These are phyloP conservation scores for Drosera capensis DNA, from an alignment of 148 eudicot genomes.

Conservation along the genomic window DNA sequence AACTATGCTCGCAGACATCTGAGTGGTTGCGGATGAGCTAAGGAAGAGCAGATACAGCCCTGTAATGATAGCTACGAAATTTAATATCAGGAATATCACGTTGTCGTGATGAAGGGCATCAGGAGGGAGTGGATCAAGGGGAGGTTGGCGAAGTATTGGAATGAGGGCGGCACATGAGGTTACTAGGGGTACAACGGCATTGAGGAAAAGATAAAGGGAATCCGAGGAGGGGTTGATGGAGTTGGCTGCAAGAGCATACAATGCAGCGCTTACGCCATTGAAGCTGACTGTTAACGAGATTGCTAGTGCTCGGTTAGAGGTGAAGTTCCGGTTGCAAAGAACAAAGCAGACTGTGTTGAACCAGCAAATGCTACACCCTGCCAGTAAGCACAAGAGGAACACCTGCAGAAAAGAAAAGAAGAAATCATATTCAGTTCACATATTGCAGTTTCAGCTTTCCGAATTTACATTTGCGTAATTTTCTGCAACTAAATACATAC, in stretches of 20 bases:
- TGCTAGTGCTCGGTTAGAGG: conserved; percentile 49
- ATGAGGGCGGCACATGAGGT: conserved; percentile 35
- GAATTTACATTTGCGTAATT: too few relatives aligned
- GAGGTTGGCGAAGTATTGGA: conserved; percentile 60
- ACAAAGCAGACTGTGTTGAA: conserved; percentile 85
- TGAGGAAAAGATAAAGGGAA: conserved; percentile 51
- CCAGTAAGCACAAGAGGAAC: conserved; percentile 56
- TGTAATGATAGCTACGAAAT: conserved; percentile 42
- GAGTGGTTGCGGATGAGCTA: conserved; percentile 16
- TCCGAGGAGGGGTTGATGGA: conserved; percentile 40
- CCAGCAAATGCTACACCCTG: conserved; percentile 92
- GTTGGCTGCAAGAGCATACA: conserved; percentile 57
- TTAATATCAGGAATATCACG: conserved; percentile 42
- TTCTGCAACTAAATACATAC: too few relatives aligned
- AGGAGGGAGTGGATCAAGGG: conserved; percentile 22
- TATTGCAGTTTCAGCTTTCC: too few relatives aligned
- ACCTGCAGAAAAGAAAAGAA: conserved; percentile 25
- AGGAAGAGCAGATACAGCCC: conserved; percentile 71
- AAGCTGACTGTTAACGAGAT: conserved; percentile 62
- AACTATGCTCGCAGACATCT: conserved; percentile 23
- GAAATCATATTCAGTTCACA: neutral
- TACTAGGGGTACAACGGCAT: conserved; percentile 48
- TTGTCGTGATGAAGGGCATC: conserved; percentile 30
- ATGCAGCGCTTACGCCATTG: conserved; percentile 79
- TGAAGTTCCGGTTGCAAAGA: conserved; percentile 65